Percentiles rank a stretch among this genome's conserved stretches.
Evolutionary conservation across 768 basidiomycete genomes (phyloP).

Genomic region (Hygrocybe coccinea): DNA sequence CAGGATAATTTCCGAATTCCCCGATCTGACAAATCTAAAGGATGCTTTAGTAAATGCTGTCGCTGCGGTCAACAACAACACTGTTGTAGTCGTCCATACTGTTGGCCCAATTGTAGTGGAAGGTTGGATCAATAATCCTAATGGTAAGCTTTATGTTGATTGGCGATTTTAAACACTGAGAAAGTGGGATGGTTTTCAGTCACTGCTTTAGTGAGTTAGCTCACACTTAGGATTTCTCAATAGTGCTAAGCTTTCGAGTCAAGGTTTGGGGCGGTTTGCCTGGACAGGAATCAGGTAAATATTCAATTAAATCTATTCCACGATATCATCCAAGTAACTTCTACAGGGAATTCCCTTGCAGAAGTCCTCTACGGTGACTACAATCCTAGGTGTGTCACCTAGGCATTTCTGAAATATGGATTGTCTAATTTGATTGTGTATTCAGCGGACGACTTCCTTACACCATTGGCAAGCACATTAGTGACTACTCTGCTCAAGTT

Average conservation of each 20-base stretch:
- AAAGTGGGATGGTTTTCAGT: not conserved
- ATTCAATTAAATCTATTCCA: not conserved
- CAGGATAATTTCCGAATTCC: not conserved
- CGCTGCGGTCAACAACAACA: constrained; percentile 42
- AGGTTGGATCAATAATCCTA: constrained; percentile 67
- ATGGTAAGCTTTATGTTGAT: constrained; percentile 42
- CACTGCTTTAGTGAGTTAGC: not conserved
- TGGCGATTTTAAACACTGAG: not conserved
- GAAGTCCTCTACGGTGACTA: constrained; percentile 69
- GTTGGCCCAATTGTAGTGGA: constrained; percentile 58
- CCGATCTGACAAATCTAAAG: not conserved
- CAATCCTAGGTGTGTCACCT: not conserved
- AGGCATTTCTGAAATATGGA: not conserved
- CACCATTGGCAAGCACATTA: constrained; percentile 58
- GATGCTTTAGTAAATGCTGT: not conserved
- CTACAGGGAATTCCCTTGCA: constrained; percentile 57
- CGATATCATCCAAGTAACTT: not conserved
- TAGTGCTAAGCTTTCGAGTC: constrained; percentile 27
- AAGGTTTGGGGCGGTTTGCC: constrained; percentile 57
- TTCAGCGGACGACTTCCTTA: constrained; percentile 52
- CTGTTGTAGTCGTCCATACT: constrained; percentile 64
- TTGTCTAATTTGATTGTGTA: not conserved
- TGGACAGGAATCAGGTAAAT: constrained; percentile 45
- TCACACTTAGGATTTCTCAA: not conserved
- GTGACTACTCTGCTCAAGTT: constrained; percentile 56